Evolutionary conservation across 345 rosid species (phyloP), one percentile per base, ranked within the genome.

Genomic region (Lagerstroemia speciosa): DNA sequence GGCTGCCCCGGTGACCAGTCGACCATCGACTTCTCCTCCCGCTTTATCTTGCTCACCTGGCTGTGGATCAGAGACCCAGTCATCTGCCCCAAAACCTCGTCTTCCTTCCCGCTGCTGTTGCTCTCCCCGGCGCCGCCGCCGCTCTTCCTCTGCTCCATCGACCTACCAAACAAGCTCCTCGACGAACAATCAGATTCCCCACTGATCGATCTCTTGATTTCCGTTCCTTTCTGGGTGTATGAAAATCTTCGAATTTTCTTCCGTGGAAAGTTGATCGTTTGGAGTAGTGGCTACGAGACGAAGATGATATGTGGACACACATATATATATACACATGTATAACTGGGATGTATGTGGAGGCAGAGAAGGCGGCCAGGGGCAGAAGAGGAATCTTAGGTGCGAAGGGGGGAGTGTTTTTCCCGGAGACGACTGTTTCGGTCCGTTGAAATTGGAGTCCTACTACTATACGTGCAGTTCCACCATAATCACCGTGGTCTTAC

Each of bases 61-160:
- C n/a, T n/a, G n/a, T n/a, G n/a, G n/a, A n/a, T n/a, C n/a, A n/a
- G n/a, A n/a, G n/a, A n/a, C n/a, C n/a, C n/a, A n/a, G n/a, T n/a
- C n/a, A n/a, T n/a, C n/a, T n/a, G n/a, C 31, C 14, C 8, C 57
- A 52, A 52, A 15, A 52, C n/a, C n/a, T 52, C 57, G 26, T 55
- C 40, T 22, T 69, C 70, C 62, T 67, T 58, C 10, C 20, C 16
- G 11, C 52, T 27, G n/a, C n/a, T n/a, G n/a, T n/a, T n/a, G n/a
- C n/a, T n/a, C n/a, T n/a, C n/a, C n/a, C n/a, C n/a, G n/a, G n/a
- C n/a, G n/a, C n/a, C n/a, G n/a, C n/a, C n/a, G n/a, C n/a, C n/a
- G 68, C 68, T 0, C 14, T 29, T 66, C 69, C 69, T 66, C 69
- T 5, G 69, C 36, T 46, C 69, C 69, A 66, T 66, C 69, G 24